phyloP scores from a whole-genome alignment of 2,329 filamentous ascomycete species.

The Epichloe elymi region DNA sequence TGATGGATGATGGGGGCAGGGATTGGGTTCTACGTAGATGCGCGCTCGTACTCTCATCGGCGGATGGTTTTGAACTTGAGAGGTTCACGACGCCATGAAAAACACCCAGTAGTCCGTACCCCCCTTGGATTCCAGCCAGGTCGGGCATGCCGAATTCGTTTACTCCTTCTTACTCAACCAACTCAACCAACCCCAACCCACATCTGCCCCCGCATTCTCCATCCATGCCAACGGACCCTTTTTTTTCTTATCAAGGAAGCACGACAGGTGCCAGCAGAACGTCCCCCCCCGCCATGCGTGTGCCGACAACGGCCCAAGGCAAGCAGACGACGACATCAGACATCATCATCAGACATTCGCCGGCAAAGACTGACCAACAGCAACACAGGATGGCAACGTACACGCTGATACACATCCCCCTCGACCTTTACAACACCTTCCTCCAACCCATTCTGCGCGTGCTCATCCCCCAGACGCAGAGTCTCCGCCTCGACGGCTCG shows the following conservation, averaged over 20 bases:
- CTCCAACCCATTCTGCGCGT: conserved; percentile 79
- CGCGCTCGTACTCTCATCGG: too few relatives aligned
- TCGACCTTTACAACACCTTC: conserved; percentile 63
- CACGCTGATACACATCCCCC: conserved; percentile 79
- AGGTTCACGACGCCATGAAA: too few relatives aligned
- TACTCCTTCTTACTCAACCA: too few relatives aligned
- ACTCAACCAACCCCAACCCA: not conserved
- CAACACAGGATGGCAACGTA: conserved; percentile 65
- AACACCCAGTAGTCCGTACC: too few relatives aligned
- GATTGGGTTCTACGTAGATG: too few relatives aligned
- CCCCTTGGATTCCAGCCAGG: too few relatives aligned
- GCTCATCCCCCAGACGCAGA: conserved; percentile 52
- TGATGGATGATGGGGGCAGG: too few relatives aligned
- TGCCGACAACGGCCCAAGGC: not conserved
- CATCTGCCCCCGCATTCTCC: not conserved
- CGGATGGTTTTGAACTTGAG: too few relatives aligned
- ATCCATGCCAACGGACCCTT: not conserved
- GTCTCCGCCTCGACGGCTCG: conserved; percentile 19
- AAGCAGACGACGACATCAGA: not conserved
- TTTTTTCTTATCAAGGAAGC: not conserved
- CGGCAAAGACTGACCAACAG: not conserved
- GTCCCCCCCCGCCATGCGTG: too few relatives aligned
- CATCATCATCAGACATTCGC: too few relatives aligned
- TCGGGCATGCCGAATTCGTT: too few relatives aligned
- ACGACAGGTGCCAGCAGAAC: not conserved